Conservation (phyloP, 805 yeast species). For the Candida sonorensis region DNA sequence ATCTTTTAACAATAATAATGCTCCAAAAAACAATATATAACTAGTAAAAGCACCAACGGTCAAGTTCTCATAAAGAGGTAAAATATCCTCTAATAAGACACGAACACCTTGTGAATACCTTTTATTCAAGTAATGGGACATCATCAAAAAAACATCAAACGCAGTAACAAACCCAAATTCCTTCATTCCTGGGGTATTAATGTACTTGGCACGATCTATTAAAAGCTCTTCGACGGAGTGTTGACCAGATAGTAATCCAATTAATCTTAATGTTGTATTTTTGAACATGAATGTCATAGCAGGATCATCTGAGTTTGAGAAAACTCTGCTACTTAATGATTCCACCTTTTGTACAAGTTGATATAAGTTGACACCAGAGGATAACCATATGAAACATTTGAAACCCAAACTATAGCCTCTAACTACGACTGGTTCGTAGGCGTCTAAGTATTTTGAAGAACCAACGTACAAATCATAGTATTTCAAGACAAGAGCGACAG, state of each 20-base stretch:
- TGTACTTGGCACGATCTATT: background rate
- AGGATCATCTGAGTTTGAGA: background rate
- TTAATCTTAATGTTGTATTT: slow-evolving; percentile 1
- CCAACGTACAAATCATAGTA: slow-evolving; percentile 13
- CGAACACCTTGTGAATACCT: slow-evolving; percentile 6
- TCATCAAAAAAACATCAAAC: background rate
- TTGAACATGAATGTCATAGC: too few relatives aligned
- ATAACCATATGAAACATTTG: slow-evolving; percentile 11
- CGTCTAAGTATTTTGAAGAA: slow-evolving; percentile 5
- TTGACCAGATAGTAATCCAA: slow-evolving; percentile 6
- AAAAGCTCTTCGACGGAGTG: slow-evolving; percentile 1
- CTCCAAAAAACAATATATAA: slow-evolving; percentile 9
- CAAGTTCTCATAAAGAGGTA: background rate
- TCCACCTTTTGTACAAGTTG: slow-evolving; percentile 6
- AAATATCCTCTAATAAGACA: slow-evolving; percentile 3
- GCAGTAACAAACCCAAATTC: slow-evolving; percentile 1
- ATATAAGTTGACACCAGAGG: slow-evolving; percentile 7
- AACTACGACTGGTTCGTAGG: slow-evolving; percentile 1
- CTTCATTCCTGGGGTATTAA: background rate
- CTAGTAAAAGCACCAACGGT: slow-evolving; percentile 3
- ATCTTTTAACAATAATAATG: slow-evolving; percentile 8
- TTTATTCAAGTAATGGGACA: slow-evolving; percentile 4
- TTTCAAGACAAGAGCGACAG: slow-evolving; percentile 28
- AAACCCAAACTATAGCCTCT: slow-evolving; percentile 6
- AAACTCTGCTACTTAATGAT: background rate